Conservation (phyloP, 192 early-diverging fungal genomes). For the Mortierella hygrophila region DNA sequence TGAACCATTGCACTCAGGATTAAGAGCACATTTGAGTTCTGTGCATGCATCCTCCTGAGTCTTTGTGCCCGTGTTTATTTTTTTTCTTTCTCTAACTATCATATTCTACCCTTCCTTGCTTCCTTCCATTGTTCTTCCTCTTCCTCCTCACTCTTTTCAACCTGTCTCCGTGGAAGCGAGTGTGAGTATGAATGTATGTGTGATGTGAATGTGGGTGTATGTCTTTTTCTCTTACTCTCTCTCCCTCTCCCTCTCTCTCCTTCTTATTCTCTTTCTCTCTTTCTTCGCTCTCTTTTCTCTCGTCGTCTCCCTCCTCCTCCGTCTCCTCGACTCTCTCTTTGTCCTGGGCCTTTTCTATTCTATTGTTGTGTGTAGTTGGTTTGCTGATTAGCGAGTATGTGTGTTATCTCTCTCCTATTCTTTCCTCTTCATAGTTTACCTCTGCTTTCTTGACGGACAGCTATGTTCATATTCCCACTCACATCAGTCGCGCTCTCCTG, state of each 20-base stretch:
- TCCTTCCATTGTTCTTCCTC: neutral
- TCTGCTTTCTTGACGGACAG: neutral
- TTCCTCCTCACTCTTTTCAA: neutral
- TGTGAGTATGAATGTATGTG: neutral
- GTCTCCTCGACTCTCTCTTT: constrained; percentile 3
- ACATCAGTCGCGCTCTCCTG: too few relatives aligned
- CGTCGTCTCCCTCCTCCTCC: neutral
- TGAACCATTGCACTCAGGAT: neutral
- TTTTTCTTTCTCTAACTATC: neutral
- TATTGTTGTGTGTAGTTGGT: neutral
- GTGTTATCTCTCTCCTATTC: neutral
- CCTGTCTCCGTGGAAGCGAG: neutral
- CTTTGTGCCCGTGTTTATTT: neutral
- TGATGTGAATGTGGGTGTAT: neutral
- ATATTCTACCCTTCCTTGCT: neutral
- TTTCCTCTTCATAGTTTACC: neutral
- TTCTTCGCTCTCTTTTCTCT: neutral
- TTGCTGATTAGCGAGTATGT: neutral
- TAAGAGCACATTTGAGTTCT: neutral
- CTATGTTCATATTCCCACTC: neutral
- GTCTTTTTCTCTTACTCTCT: neutral
- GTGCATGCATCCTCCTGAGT: neutral
- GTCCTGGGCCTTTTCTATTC: neutral
- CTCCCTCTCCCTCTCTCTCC: neutral
- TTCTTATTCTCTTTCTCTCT: neutral